Conservation (phyloP, 306 rosid species). For the Purshia tridentata region DNA sequence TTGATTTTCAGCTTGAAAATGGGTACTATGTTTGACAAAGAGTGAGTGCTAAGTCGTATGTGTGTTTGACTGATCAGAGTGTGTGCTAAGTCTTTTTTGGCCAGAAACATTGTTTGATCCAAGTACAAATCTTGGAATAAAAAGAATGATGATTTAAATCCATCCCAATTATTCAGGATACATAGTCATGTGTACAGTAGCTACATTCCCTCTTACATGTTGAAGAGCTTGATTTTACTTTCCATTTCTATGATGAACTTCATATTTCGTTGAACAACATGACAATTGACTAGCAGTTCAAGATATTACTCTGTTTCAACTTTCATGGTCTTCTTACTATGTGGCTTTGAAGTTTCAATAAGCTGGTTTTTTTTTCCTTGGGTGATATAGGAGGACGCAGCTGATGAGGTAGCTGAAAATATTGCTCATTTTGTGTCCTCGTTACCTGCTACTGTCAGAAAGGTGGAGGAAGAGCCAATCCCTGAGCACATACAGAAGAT, state of each 20-base stretch:
- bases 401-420: constrained; percentile 59
- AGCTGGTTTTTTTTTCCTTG: background rate
- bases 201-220: background rate
- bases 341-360: background rate
- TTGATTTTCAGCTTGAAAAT: background rate
- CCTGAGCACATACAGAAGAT: constrained; percentile 69
- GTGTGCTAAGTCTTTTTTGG: too few relatives aligned
- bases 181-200: background rate
- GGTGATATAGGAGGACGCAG: constrained; percentile 64
- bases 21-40: background rate
- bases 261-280: background rate
- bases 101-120: background rate
- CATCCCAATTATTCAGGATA: background rate
- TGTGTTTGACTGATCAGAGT: background rate
- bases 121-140: background rate
- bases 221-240: background rate
- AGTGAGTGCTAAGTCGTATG: background rate
- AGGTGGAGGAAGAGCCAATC: constrained; percentile 56
- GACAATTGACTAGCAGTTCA: background rate
- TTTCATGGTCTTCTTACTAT: background rate
- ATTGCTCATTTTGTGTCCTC: constrained; percentile 69
- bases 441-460: constrained; percentile 65
- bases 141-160: background rate
- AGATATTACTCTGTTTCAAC: background rate
- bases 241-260: background rate